Percentiles rank a stretch among this genome's conserved stretches.
phyloP scores from a whole-genome alignment of 2,329 filamentous ascomycete genomes.

The Aspergillus japonicus region DNA sequence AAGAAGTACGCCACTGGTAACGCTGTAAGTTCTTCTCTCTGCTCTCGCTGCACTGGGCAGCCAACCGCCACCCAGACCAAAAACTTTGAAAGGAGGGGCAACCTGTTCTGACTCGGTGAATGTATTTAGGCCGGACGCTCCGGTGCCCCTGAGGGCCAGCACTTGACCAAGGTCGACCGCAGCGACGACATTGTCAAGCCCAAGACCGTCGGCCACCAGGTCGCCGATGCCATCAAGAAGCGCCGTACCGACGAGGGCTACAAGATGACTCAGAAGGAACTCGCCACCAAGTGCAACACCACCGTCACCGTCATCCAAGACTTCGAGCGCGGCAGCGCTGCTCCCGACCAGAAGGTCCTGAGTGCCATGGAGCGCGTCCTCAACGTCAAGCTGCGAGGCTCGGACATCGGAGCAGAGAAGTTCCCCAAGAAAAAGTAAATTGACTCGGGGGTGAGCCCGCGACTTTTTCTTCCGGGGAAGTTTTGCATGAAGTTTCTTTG shows the following conservation, averaged over 20 bases:
- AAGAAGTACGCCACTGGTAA: constrained; percentile 87
- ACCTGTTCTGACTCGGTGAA: constrained; percentile 13
- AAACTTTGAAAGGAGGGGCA: background rate
- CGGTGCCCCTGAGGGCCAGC: constrained; percentile 75
- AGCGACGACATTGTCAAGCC: constrained; percentile 97
- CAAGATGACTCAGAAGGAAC: constrained; percentile 92
- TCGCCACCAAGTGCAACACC: constrained; percentile 86
- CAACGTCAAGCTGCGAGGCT: constrained; percentile 82
- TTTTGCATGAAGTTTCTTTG: constrained; percentile 7
- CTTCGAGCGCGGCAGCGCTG: constrained; percentile 76
- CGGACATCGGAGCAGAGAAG: constrained; percentile 80
- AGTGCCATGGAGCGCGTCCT: constrained; percentile 76
- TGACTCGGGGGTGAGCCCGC: constrained; percentile 27
- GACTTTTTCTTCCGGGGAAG: constrained; percentile 24
- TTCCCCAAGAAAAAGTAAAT: constrained; percentile 71
- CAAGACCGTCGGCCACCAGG: constrained; percentile 78
- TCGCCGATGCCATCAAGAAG: constrained; percentile 79
- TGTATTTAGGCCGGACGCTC: constrained; percentile 43
- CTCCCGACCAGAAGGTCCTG: constrained; percentile 82
- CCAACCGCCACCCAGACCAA: background rate
- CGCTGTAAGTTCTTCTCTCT: constrained; percentile 58
- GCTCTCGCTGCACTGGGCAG: background rate
- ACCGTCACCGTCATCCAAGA: constrained; percentile 76
- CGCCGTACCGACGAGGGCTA: constrained; percentile 78
- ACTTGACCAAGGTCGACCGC: constrained; percentile 95